Percentiles rank a stretch among this genome's conserved stretches.
Conservation (phyloP, 139 green algal genomes). For the Coelastrella sp. region DNA sequence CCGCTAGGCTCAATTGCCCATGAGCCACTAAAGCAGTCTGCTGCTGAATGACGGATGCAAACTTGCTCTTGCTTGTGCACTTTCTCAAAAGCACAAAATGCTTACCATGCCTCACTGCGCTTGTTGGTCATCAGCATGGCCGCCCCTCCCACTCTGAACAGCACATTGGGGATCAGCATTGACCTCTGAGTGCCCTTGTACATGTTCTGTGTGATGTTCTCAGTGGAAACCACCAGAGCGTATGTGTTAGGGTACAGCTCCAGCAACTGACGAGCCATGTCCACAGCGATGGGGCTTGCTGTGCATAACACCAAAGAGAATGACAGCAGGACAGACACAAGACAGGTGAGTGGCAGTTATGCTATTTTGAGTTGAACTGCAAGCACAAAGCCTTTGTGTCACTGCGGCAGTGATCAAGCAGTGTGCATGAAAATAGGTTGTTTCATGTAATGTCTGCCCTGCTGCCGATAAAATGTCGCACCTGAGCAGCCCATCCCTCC, state of each 20-base stretch:
- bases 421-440: no score
- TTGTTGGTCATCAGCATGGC: conserved; percentile 89
- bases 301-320: neutral
- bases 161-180: conserved; percentile 98
- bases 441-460: no score
- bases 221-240: conserved; percentile 93
- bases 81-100: neutral
- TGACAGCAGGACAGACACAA: neutral
- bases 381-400: no score
- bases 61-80: no score
- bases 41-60: neutral
- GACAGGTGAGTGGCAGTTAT: neutral
- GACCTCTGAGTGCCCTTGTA: conserved; percentile 90
- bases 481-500: conserved; percentile 88
- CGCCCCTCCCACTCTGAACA: conserved; percentile 95
- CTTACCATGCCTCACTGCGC: conserved; percentile 56
- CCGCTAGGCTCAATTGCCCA: no score
- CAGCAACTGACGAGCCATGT: conserved; percentile 93
- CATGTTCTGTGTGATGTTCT: conserved; percentile 97
- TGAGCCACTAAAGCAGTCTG: no score
- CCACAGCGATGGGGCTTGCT: conserved; percentile 67
- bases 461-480: neutral
- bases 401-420: neutral
- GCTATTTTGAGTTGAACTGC: no score
- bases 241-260: conserved; percentile 80